Conservation (phyloP, 768 basidiomycete genomes). For the Fomitopsis pulvina region DNA sequence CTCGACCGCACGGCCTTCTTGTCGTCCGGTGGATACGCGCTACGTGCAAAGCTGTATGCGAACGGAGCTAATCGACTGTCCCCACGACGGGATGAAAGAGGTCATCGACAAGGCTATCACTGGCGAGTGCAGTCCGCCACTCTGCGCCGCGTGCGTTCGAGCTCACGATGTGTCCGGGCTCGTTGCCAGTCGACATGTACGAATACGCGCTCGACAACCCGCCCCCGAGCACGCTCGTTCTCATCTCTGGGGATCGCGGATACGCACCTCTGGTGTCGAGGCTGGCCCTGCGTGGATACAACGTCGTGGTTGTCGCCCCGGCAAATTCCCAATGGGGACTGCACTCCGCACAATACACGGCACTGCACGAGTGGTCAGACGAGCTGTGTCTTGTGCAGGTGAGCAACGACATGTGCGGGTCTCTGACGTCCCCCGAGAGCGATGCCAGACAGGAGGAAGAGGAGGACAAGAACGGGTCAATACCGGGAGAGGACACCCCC, state of each 20-base stretch:
- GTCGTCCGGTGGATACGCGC: too few species aligned
- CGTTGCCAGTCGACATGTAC: constrained; percentile 53
- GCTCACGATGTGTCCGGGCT: constrained; percentile 21
- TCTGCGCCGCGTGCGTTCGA: constrained; percentile 5
- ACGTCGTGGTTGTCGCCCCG: constrained; percentile 25
- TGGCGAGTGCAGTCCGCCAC: constrained; percentile 23
- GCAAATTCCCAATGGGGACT: background rate
- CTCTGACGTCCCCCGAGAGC: background rate
- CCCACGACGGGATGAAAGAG: constrained; percentile 23
- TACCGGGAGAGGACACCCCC: too few species aligned
- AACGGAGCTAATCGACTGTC: constrained; percentile 20
- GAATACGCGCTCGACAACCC: constrained; percentile 56
- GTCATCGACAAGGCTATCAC: constrained; percentile 46
- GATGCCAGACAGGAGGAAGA: background rate
- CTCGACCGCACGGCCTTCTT: too few species aligned
- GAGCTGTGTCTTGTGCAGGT: background rate
- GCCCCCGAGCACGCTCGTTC: constrained; percentile 44
- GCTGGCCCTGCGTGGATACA: constrained; percentile 9
- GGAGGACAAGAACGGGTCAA: too few species aligned
- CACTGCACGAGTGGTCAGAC: background rate
- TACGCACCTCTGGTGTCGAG: constrained; percentile 49
- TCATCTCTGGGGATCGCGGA: constrained; percentile 65
- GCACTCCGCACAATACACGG: background rate
- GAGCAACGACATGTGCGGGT: too few species aligned
- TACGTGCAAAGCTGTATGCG: too few species aligned